Base-by-base conservation (phyloP, 371 early-diverging fungal species). In the Apophysomyces elegans region DNA sequence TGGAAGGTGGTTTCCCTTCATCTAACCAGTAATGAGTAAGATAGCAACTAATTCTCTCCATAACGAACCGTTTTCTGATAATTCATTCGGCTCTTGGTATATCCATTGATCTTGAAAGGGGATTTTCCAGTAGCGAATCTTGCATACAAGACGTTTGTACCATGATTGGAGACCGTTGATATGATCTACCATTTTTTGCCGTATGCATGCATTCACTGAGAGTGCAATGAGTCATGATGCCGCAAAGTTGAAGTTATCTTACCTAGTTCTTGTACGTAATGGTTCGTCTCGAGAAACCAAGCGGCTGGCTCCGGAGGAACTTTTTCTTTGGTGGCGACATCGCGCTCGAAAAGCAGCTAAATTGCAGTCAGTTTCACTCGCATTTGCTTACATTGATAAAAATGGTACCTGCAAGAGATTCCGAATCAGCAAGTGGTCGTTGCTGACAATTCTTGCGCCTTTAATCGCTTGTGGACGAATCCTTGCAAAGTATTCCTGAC, bases 401-500 rank as follows among this genome's bases (percentile, higher is more conserved):
- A 18, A 26, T 54, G 54, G 64, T 78, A 79, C 82, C 70, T 71
- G 73, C 5, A 76, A 71, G 21, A 70, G 69, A 44, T 84, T 73
- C 5, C 77, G 73, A 37, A 84, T 83, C 35, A 85, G 47, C n/a
- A 83, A 69, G 61, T 75, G 73, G 41, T 79, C 64, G 57, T 79
- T 73, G 7, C 78, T 68, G 1, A 83, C 64, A 14, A 72, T 61
- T 43, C 77, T 83, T 1, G 84, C 84, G 14, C 80, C 85, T 21
- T 72, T 67, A 21, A 85, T 78, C 1, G 84, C 64, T 35, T 71
- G 73, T 14, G 79, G 78, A 37, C 92, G 75, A 9, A 92, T 83
- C 4, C 91, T 78, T 0, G 73, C 64, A 61, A 91, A 93, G 85
- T 93, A 94, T 26, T 94, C 93, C 18, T 88, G 86, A 66, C 92